phyloP scores from a whole-genome alignment of 805 yeast genomes.

The Teunomyces kruisii region DNA sequence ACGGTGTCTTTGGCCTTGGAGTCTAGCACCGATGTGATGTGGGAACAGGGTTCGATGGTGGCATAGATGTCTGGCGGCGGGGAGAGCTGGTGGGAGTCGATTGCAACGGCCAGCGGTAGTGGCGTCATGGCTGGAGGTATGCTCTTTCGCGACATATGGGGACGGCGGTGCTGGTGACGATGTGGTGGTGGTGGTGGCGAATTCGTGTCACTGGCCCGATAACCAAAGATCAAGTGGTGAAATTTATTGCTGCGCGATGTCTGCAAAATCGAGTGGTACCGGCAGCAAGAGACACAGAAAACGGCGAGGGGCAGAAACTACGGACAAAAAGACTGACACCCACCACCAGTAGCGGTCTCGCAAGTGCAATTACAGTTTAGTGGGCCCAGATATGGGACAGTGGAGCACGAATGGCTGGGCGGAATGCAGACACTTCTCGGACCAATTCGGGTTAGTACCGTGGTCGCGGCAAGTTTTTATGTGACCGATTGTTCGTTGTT shows the following conservation, averaged over 20 bases:
- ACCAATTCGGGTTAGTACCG: too few species aligned
- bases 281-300: too few species aligned
- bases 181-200: not conserved
- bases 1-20: constrained; percentile 52
- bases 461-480: too few species aligned
- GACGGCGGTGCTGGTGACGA: not conserved
- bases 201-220: not conserved
- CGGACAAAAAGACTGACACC: too few species aligned
- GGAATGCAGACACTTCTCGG: too few species aligned
- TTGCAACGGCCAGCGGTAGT: not conserved
- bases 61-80: constrained; percentile 26
- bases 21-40: constrained; percentile 46
- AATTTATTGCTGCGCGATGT: not conserved
- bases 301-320: too few species aligned
- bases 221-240: not conserved
- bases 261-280: not conserved
- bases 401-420: too few species aligned
- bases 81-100: constrained; percentile 5
- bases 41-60: constrained; percentile 48
- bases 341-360: too few species aligned
- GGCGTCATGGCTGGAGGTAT: not conserved
- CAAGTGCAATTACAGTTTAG: too few species aligned
- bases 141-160: not conserved
- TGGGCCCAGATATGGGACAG: too few species aligned
- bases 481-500: too few species aligned